A percentile compares a stretch with the other conserved stretches of the same genome.
Conservation (phyloP, 164 flowering plant species). For the Piper betle region DNA sequence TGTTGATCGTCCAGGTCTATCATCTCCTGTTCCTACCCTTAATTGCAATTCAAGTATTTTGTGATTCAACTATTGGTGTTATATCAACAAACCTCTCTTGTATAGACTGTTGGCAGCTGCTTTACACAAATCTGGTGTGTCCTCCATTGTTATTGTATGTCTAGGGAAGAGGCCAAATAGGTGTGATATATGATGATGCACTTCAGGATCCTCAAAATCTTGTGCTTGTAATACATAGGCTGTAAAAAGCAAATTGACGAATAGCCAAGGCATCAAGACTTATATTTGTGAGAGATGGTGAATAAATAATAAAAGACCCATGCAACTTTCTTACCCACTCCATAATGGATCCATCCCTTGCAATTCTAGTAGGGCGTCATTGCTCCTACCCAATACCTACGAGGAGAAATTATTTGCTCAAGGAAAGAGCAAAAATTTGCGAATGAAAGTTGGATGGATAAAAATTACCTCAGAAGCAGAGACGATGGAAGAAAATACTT, state of each 20-base stretch:
- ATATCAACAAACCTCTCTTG: slow-evolving; percentile 53
- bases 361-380: slow-evolving; percentile 53
- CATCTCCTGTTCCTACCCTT: slow-evolving; percentile 46
- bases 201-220: slow-evolving; percentile 80
- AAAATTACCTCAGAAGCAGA: slow-evolving; percentile 74
- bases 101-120: slow-evolving; percentile 65
- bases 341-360: slow-evolving; percentile 84
- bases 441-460: slow-evolving; percentile 2
- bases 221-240: slow-evolving; percentile 36
- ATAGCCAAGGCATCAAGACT: too few relatives aligned
- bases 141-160: slow-evolving; percentile 60
- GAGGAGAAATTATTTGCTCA: slow-evolving; percentile 4
- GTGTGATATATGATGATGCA: slow-evolving; percentile 76
- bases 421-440: neutral
- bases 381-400: slow-evolving; percentile 61
- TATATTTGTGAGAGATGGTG: neutral
- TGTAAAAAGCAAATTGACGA: neutral
- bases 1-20: slow-evolving; percentile 97
- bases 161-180: slow-evolving; percentile 90
- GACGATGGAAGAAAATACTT: slow-evolving; percentile 49
- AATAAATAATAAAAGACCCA: neutral
- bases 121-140: slow-evolving; percentile 69
- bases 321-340: slow-evolving; percentile 59
- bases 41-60: neutral
- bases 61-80: too few relatives aligned